These are phyloP conservation scores for Xylaria hypoxylon DNA, from an alignment of 2,329 filamentous ascomycete species.

Conservation along the genomic window DNA sequence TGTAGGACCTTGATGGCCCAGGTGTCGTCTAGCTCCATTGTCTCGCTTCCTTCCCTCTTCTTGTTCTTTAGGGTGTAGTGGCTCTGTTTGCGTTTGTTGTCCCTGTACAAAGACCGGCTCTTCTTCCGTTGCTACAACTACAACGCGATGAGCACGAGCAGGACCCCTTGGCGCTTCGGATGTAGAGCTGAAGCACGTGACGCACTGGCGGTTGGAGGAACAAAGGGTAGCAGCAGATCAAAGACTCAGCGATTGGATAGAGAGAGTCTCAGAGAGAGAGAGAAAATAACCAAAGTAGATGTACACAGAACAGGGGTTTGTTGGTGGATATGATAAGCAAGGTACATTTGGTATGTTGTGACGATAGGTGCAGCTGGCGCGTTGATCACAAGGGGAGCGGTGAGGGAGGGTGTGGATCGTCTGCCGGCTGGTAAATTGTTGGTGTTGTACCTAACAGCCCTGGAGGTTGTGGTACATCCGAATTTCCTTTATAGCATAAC, in stretches of 20 bases:
- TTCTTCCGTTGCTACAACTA: not conserved
- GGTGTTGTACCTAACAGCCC: no score
- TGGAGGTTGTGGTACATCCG: no score
- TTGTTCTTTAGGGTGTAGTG: not conserved
- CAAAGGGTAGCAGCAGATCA: not conserved
- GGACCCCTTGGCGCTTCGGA: no score
- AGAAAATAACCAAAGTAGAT: not conserved
- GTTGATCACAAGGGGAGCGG: conserved; percentile 22
- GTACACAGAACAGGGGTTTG: not conserved
- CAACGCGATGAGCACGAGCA: not conserved
- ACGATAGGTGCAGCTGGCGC: conserved; percentile 5
- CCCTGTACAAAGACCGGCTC: not conserved
- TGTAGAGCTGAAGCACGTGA: not conserved
- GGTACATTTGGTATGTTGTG: not conserved
- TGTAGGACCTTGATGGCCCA: conserved; percentile 47
- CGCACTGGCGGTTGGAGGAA: not conserved
- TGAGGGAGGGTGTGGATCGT: conserved; percentile 16
- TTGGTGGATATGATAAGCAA: not conserved
- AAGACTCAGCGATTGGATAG: not conserved
- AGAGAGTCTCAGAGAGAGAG: not conserved
- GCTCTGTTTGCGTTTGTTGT: not conserved
- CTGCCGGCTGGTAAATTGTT: not conserved
- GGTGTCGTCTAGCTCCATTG: conserved; percentile 44
- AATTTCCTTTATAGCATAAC: not conserved
- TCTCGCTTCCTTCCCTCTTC: not conserved